These are phyloP conservation scores for Cystobasidium pallidum DNA, from an alignment of 1,284 basidiomycete genomes.

Conservation along the genomic window DNA sequence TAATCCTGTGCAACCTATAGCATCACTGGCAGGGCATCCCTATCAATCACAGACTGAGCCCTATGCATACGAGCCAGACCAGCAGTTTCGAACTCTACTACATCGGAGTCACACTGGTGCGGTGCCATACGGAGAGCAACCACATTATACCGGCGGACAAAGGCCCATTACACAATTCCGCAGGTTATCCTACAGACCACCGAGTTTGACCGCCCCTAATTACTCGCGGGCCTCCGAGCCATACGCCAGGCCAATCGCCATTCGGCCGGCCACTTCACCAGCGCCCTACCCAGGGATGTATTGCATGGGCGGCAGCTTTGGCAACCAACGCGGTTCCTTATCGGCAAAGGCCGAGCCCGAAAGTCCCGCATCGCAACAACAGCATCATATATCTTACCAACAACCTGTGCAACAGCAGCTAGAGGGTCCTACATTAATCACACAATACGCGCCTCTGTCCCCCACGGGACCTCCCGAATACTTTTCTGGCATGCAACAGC, in stretches of 20 bases:
- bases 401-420: not conserved
- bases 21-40: not conserved
- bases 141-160: not conserved
- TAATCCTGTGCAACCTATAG: not conserved
- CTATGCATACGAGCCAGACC: not conserved
- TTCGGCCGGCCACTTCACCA: constrained; percentile 21
- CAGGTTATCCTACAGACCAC: constrained; percentile 7
- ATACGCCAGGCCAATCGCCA: not conserved
- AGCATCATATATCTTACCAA: not conserved
- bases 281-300: constrained; percentile 9
- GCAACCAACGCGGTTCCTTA: not conserved
- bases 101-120: constrained; percentile 8
- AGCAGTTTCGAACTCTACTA: not conserved
- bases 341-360: not conserved
- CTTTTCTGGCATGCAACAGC: not conserved
- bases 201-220: not conserved
- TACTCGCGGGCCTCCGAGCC: not conserved
- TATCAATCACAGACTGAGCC: not conserved
- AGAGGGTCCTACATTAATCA: not conserved
- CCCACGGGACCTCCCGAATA: not conserved
- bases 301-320: not conserved
- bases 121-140: not conserved
- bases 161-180: constrained; percentile 11
- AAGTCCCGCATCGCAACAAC: not conserved
- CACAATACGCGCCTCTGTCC: not conserved